These are phyloP conservation scores for Amanita pseudoporphyria DNA, from an alignment of 768 basidiomycete species.

Conservation along the genomic window DNA sequence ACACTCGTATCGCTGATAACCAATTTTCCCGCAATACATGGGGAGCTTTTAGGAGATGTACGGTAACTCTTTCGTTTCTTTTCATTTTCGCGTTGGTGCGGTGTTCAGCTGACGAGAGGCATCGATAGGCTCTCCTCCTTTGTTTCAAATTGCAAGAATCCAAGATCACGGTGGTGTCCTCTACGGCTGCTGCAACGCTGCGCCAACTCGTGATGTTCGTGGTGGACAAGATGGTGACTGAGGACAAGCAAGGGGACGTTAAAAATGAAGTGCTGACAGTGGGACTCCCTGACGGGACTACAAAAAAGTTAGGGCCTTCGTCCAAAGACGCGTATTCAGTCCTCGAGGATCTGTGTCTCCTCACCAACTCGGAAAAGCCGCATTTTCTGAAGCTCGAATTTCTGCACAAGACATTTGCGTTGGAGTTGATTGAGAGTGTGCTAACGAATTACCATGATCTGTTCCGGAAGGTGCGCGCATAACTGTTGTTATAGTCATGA, in stretches of 20 bases:
- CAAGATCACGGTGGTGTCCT: constrained; percentile 91
- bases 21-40: constrained; percentile 77
- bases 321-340: constrained; percentile 80
- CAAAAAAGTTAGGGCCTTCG: constrained; percentile 57
- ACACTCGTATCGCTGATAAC: constrained; percentile 87
- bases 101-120: not conserved
- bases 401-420: constrained; percentile 86
- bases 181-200: constrained; percentile 92
- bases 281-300: constrained; percentile 59
- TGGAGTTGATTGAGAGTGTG: constrained; percentile 97
- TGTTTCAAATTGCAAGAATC: constrained; percentile 97
- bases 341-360: constrained; percentile 87
- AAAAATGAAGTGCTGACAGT: constrained; percentile 30
- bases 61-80: constrained; percentile 20
- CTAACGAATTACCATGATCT: constrained; percentile 86
- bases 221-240: constrained; percentile 85
- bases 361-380: constrained; percentile 76
- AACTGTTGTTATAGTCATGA: not conserved
- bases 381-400: constrained; percentile 73
- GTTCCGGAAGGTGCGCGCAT: constrained; percentile 55
- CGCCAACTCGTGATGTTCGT: constrained; percentile 97
- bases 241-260: constrained; percentile 40
- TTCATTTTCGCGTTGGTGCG: not conserved
- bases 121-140: constrained; percentile 66
- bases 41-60: constrained; percentile 72